phyloP scores from a whole-genome alignment of 2,329 filamentous ascomycete species.

The Ophiocordyceps camponoti-rufipedis region DNA sequence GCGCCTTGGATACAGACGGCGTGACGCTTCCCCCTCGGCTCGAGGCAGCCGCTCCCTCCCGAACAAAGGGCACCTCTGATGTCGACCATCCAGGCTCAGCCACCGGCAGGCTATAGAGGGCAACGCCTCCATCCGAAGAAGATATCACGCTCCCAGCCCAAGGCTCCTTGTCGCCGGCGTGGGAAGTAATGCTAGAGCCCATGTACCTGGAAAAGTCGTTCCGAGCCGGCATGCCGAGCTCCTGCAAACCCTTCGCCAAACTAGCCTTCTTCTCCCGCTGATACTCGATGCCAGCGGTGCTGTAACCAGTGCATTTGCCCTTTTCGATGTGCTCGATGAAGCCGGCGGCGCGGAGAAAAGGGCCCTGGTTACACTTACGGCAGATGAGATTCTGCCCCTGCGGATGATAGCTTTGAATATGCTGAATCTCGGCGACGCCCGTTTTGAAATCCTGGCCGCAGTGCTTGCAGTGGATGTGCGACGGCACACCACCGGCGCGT shows the following conservation, averaged over 20 bases:
- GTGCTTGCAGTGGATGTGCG: constrained; percentile 18
- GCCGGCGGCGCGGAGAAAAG: constrained; percentile 16
- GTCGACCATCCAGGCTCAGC: too few species aligned
- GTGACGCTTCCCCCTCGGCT: too few species aligned
- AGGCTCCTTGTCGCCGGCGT: neutral
- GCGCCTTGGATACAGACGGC: too few species aligned
- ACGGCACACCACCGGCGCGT: constrained; percentile 5
- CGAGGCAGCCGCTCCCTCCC: too few species aligned
- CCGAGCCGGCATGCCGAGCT: constrained; percentile 9
- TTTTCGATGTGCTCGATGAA: constrained; percentile 28
- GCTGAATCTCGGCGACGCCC: constrained; percentile 11
- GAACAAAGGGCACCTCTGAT: too few species aligned
- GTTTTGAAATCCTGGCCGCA: constrained; percentile 19
- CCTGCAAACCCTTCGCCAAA: constrained; percentile 14
- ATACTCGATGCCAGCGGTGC: constrained; percentile 11
- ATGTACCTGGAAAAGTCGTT: constrained; percentile 9
- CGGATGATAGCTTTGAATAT: constrained; percentile 12
- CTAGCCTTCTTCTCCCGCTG: constrained; percentile 17
- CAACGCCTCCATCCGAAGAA: too few species aligned
- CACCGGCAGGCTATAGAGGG: too few species aligned
- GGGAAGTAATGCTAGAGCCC: neutral
- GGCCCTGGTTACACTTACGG: constrained; percentile 22
- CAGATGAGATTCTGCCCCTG: constrained; percentile 23
- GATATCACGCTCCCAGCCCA: neutral
- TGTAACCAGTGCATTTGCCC: constrained; percentile 19